Evolutionary conservation across 768 basidiomycete species (phyloP), one percentile per base, ranked within the genome.

Genomic region (Leccinum boreale): DNA sequence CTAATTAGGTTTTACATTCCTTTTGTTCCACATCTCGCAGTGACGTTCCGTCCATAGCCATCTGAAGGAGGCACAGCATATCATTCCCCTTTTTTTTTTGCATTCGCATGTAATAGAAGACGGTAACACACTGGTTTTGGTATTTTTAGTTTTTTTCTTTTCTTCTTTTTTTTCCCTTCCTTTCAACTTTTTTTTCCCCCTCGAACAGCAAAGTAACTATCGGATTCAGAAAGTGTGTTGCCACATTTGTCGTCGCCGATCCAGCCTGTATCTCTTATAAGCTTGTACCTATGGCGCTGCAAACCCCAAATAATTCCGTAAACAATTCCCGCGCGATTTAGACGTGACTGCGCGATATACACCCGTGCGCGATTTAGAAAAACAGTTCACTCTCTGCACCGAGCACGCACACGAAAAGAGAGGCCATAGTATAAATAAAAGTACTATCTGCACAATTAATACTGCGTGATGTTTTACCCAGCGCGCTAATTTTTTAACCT

Each of bases 61-160:
- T 86, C 85, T 86, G 80, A 86, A 86, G 85, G 85, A 86, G 85
- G 84, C 82, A 83, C 78, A 74, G 65, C 71, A 74, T 72, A 73
- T 72, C 70, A 73, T 76, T 75, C 61, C 71, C 74, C 39, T 12
- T 31, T 9, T n/a, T 39, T 59, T 65, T 75, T 76, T 70, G 76
- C 74, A 82, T 73, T 71, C 77, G 71, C 81, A 83, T 80, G 81
- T 81, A 80, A 75, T 83, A 83, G 82, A 84, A 69, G 70, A 73
- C 71, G 70, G 72, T 72, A 65, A 58, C 50, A 31, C 49, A 64
- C 39, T 64, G 61, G 51, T 65, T 63, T 70, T 68, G 60, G 68
- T 68, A 69, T 61, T 60, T 63, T 64, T 59, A 67, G 59, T 54
- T 60, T 50, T 42, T 26, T 36, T 53, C 36, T 23, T 14, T 14